Conservation (phyloP, 805 yeast species). For the Ogataea ramenticola region DNA sequence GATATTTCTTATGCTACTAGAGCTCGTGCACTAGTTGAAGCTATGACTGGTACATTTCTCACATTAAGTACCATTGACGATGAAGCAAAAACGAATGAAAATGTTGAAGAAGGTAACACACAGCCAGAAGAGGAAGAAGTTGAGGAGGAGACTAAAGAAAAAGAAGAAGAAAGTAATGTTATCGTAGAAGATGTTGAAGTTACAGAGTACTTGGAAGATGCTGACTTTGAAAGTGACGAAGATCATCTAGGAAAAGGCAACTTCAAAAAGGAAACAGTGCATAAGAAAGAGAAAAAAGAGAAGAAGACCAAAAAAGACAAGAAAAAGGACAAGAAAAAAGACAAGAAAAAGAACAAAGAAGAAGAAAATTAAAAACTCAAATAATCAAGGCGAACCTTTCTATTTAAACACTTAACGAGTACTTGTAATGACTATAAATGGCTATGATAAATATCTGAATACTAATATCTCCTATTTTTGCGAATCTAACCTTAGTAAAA, state of each 20-base stretch:
- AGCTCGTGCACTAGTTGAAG: slow-evolving; percentile 30
- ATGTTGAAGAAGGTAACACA: too few species aligned
- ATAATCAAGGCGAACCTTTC: too few species aligned
- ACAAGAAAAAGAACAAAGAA: slow-evolving; percentile 6
- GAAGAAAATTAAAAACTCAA: too few species aligned
- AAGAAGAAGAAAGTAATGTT: slow-evolving; percentile 16
- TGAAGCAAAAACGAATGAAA: slow-evolving; percentile 5
- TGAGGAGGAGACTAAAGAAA: slow-evolving; percentile 2
- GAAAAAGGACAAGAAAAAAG: slow-evolving; percentile 8
- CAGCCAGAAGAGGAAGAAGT: slow-evolving; percentile 5
- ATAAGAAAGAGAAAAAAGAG: slow-evolving; percentile 11
- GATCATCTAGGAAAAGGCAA: too few species aligned
- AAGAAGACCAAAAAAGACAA: slow-evolving; percentile 11
- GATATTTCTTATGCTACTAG: slow-evolving; percentile 34
- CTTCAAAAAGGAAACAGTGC: slow-evolving; percentile 5
- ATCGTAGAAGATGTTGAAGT: slow-evolving; percentile 39
- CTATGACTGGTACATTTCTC: slow-evolving; percentile 29
- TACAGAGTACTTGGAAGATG: neutral
- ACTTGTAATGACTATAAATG: neutral
- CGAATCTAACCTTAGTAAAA: too few species aligned
- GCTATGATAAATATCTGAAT: neutral
- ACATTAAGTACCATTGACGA: slow-evolving; percentile 26
- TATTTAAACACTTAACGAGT: neutral
- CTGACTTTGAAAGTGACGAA: slow-evolving; percentile 1
- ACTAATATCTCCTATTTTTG: neutral